Conservation (phyloP, 2,329 filamentous ascomycete genomes). For the Xylariaceae sp. region DNA sequence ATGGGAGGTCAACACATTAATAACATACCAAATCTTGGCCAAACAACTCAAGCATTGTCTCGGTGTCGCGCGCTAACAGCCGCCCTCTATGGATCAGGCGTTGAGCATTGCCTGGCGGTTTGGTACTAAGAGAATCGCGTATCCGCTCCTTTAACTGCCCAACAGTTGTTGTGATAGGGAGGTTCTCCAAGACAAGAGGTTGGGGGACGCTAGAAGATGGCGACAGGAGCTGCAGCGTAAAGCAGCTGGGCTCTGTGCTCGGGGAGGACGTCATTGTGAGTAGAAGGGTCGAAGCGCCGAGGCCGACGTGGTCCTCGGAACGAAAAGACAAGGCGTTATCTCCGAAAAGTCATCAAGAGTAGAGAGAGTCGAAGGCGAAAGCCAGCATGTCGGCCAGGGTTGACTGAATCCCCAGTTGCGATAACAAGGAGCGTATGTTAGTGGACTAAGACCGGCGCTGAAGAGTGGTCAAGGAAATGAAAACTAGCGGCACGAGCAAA, state of each 20-base stretch:
- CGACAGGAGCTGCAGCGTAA: conserved; percentile 57
- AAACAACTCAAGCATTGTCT: conserved; percentile 55
- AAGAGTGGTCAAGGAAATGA: conserved; percentile 11
- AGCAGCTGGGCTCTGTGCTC: conserved; percentile 32
- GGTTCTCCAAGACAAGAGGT: conserved; percentile 46
- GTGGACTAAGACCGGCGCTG: neutral
- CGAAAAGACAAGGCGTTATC: neutral
- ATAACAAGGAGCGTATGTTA: neutral
- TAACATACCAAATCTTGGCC: conserved; percentile 49
- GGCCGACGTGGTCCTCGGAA: neutral
- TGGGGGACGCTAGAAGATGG: conserved; percentile 52
- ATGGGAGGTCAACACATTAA: neutral
- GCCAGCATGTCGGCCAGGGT: conserved; percentile 23
- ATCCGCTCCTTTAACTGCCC: conserved; percentile 57
- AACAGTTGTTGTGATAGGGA: conserved; percentile 50
- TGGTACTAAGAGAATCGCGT: conserved; percentile 46
- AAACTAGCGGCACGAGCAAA: neutral
- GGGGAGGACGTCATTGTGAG: conserved; percentile 6
- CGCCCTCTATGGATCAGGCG: conserved; percentile 59
- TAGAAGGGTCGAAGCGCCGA: neutral
- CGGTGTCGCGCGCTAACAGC: conserved; percentile 49
- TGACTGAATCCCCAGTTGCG: neutral
- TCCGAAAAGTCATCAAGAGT: conserved; percentile 13
- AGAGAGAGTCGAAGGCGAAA: conserved; percentile 6
- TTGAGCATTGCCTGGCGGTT: conserved; percentile 52